phyloP scores from a whole-genome alignment of 1,139 yeast genomes.

The Tardiomyces digboiensis region DNA sequence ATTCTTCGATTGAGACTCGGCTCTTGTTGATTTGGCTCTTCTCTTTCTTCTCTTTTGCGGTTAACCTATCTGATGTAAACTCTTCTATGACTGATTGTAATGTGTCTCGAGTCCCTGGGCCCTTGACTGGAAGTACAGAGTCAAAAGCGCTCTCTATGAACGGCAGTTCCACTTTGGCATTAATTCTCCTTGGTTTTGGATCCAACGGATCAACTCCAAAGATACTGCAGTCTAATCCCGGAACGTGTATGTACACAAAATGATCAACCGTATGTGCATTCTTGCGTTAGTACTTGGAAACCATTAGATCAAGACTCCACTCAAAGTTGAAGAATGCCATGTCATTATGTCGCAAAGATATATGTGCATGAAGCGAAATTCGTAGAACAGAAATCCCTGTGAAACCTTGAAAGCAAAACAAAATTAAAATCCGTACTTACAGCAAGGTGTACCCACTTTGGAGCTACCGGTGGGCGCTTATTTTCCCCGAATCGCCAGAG shows the following conservation, averaged over 20 bases:
- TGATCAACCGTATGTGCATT: conserved; percentile 21
- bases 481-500: conserved; percentile 16
- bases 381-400: too few species aligned
- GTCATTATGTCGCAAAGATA: too few species aligned
- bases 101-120: conserved; percentile 57
- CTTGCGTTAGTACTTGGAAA: not conserved
- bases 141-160: conserved; percentile 34
- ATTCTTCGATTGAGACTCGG: not conserved
- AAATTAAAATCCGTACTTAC: not conserved
- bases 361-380: too few species aligned
- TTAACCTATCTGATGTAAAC: conserved; percentile 32
- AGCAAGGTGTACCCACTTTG: conserved; percentile 10
- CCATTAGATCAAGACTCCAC: not conserved
- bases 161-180: conserved; percentile 18
- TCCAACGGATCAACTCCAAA: not conserved
- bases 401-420: not conserved
- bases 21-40: not conserved
- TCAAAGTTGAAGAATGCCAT: too few species aligned
- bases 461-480: conserved; percentile 5
- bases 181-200: conserved; percentile 1
- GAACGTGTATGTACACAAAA: conserved; percentile 17
- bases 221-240: not conserved
- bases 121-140: conserved; percentile 34
- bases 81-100: conserved; percentile 47
- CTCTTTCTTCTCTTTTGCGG: not conserved